Evolutionary conservation across 768 basidiomycete genomes (phyloP), one percentile per base, ranked within the genome.

Genomic region (Suillus subluteus): DNA sequence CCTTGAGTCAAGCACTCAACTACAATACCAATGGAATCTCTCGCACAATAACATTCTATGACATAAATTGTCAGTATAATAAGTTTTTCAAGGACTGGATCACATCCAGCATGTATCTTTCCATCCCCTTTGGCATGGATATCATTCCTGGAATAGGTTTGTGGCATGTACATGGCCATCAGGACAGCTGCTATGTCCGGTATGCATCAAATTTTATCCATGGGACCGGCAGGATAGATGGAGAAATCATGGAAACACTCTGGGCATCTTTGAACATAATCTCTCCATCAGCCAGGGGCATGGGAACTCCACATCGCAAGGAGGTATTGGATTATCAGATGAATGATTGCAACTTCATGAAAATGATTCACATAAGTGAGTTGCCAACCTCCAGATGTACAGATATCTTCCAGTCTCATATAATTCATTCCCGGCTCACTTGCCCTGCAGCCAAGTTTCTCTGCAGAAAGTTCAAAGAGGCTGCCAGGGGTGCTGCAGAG

Each of bases 291-390:
- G 55, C 65, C 38, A n/a, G 44, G 30, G 40, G 58, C 1, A 62
- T 62, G 61, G 44, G 46, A 41, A n/a, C 43, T 3, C 56, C 46
- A 0, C 65, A 66, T 61, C 15, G n/a, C 8, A 5, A 64, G 6
- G 72, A 76, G 55, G 64, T 69, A 2, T 55, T 74, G 4, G 72
- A 75, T 58, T 70, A 72, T 62, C 73, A 74, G 41, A 72, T 71
- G 61, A 63, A 58, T 21, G 72, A 74, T 52, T 68, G 66, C 11
- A 76, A 76, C 66, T 71, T 66, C 15, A 74, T 72, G 58, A 78
- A 78, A 61, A 41, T 70, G 54, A 43, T 72, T 5, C 43, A 43
- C 1, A 73, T 74, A 23, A 37, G 65, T 66, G 6, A 66, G 65
- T 35, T 21, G 7, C 15, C 26, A 0, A 7, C 52, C 23, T 30